Conservation (phyloP, 2,329 filamentous ascomycete species). For the Botryotinia narcissicola region DNA sequence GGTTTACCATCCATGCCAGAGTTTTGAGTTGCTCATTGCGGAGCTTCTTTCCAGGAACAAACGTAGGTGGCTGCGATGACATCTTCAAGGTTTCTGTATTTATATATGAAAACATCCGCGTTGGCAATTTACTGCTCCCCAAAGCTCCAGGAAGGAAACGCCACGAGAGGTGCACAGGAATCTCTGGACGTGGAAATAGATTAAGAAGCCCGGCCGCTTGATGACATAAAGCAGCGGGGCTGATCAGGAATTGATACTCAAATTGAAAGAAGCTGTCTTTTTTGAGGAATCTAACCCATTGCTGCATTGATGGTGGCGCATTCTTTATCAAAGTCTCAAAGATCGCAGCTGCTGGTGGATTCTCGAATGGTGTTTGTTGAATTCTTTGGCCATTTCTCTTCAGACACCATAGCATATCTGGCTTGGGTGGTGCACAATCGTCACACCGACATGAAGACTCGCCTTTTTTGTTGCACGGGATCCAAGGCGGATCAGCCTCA, state of each 20-base stretch:
- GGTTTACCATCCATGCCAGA: constrained; percentile 57
- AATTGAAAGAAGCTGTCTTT: constrained; percentile 37
- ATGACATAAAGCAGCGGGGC: constrained; percentile 45
- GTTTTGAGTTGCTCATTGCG: constrained; percentile 53
- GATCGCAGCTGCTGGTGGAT: constrained; percentile 47
- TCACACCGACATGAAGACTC: neutral
- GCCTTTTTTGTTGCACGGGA: neutral
- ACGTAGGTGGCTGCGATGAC: constrained; percentile 40
- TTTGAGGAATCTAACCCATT: constrained; percentile 36
- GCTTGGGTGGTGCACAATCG: neutral
- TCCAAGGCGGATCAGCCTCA: neutral
- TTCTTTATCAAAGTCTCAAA: constrained; percentile 52
- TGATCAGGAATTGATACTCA: constrained; percentile 43
- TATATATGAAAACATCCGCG: constrained; percentile 12
- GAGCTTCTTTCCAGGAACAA: constrained; percentile 35
- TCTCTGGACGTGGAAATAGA: constrained; percentile 10
- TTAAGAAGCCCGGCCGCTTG: constrained; percentile 37
- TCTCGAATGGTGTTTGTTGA: constrained; percentile 48
- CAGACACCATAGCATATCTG: neutral
- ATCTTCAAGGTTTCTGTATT: constrained; percentile 15
- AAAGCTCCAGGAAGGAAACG: constrained; percentile 48
- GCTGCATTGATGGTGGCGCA: constrained; percentile 44
- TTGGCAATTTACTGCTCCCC: constrained; percentile 34
- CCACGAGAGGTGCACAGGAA: constrained; percentile 42
- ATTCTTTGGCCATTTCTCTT: neutral